Base-by-base conservation (phyloP, 164 flowering plant genomes). In the Magnolia sinica region DNA sequence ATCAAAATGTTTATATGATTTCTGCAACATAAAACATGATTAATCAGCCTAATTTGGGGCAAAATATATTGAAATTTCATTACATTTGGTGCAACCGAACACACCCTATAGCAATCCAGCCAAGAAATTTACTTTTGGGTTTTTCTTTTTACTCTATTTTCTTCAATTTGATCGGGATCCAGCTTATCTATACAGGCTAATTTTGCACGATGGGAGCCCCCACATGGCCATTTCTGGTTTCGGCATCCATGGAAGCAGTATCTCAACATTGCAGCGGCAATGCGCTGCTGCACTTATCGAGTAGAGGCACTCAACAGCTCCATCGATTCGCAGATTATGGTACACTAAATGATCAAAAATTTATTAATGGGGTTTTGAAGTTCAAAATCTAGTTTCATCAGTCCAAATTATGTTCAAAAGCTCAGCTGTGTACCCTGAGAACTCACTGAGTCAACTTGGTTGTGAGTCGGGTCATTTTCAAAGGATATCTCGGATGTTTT, bases 171-270 rank as follows among this genome's bases (percentile, higher is more conserved):
- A 4, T 0, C n/a, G 14, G 45, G 5, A 37, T 3, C 45, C 45
- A 5, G 7, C 45, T 37, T 3, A 27, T 55, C 69, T 71, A 18
- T 19, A 27, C 79, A 92, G 98, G 94, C 89, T 18, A 94, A 90
- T 78, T 89, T 92, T 68, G 96, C 97, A 0, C 86, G 86, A 84
- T 94, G 97, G 96, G 98, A 94, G 76, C 97, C 97, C 16, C 84
- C 89, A 18, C 98, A 92, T 78, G 94, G 97, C 20, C 74, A 71
- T 10, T 94, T 92, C 87, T 80, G 76, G 77, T 94, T 89, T 68
- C 68, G 83, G 8, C 91, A 94, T 77, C 98, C 98, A 65, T 94
- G 97, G 98, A 84, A 85, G 69, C 93, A 89, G 45, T 94, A 94
- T 84, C 87, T 89, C 65, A 88, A 89, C 68, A 73, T 92, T 4